Base-by-base conservation (phyloP, 2,329 filamentous ascomycete genomes). In the Colletotrichum zoysiae region DNA sequence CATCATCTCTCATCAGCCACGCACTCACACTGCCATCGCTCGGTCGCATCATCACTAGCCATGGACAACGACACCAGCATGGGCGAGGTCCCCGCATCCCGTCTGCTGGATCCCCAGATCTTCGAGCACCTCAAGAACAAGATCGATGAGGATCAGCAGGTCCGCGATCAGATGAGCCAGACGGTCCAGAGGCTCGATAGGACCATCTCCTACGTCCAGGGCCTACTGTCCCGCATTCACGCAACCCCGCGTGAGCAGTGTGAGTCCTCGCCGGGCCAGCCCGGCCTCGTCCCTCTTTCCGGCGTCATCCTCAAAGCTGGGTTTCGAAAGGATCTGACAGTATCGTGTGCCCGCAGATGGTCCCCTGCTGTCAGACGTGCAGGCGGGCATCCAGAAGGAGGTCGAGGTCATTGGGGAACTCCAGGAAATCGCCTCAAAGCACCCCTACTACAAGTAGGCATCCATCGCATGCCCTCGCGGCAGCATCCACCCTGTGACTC, bases 381-480 rank as follows among this genome's bases (percentile, higher is more conserved):
- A 94, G 73, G 88, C 89, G n/a, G 85, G 84, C 69, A 93, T 98
- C 79, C 85, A 88, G 74, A 88, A 92, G 46, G 90, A 97, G 80
- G 88, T 93, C 67, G 85, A 89, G 59, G 92, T 91, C 56, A 88
- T 98, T 57, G 83, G 85, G 69, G 90, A 91, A 75, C 89, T 99
- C 56, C 88, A 90, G 73, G 83, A 87, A 66, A 88, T 93, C 66
- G 94, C 95, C 2, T 95, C 94, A 35, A 88, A 93, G 80, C 92
- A 97, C 78, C 95, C 96, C 0, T 99, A 98, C 86, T 99, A 98
- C 90, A 98, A 97, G 88, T 98, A 79, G 58, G 82, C 65, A 9
- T 53, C 38, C 20, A 61, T 40, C 23, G 4, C 51, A 35, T 20
- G 57, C 26, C 35, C 11, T 40, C 20, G 26, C 44, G n/a, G 38